Base-by-base conservation (phyloP, 768 basidiomycete genomes). In the Podaxis sp. region DNA sequence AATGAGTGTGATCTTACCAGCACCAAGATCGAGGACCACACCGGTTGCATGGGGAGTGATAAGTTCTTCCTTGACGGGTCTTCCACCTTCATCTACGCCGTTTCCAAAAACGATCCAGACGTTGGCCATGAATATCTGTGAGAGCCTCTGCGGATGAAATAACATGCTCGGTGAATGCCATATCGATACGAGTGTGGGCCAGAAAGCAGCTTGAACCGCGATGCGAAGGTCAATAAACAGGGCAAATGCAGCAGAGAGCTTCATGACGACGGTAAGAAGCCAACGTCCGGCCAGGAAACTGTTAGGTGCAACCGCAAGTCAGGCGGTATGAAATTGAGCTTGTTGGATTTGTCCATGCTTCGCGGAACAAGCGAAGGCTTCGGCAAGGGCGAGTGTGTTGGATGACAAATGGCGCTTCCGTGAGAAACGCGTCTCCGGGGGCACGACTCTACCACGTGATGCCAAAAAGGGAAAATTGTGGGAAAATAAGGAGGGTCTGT, bases 21-120 rank as follows among this genome's bases (percentile, higher is more conserved):
- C 87, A 2, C 89, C 89, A 17, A 90, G 61, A 62, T 91, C 90
- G 24, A 91, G 77, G 0, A 91, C 85, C 2, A 82, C 75, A 1
- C 89, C 89, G 7, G 73, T 64, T 1, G 89, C 87, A 59, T 86
- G 72, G 2, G 77, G 75, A 1, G 80, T 80, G 54, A 90, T 81
- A 53, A 91, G 78, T 0, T 55, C 57, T 1, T 72, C 61, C 70
- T 89, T 89, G 1, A 76, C 66, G 0, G 71, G 65, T 7, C 73
- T 74, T 0, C 71, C 73, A 55, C 71, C 74, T 50, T 75, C 74
- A 65, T 91, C 86, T 0, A 79, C 72, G 0, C 75, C 77, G 17
- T 76, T 57, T 3, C 81, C 85, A 66, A 86, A 84, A 2, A 67
- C 62, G 0, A 66, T 64, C 89, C 88, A 91, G 1, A 89, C 76